Evolutionary conservation across 768 basidiomycete genomes (phyloP).

Genomic region (Leccinellum albellum): DNA sequence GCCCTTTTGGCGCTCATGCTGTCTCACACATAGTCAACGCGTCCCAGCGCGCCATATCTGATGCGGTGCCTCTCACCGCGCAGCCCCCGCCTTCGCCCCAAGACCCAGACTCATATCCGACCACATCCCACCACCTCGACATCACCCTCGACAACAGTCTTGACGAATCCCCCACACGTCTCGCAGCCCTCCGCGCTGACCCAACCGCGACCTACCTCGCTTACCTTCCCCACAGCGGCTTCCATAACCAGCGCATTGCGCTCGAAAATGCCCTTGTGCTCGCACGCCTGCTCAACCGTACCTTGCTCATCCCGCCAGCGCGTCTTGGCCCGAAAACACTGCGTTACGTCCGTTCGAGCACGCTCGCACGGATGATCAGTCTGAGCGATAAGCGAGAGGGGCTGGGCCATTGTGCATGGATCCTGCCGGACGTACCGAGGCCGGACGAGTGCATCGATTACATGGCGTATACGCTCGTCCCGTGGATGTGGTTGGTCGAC

Average conservation of each 20-base stretch:
- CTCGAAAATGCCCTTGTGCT: constrained; percentile 83
- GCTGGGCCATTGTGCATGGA: constrained; percentile 45
- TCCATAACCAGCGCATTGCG: constrained; percentile 84
- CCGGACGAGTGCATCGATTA: constrained; percentile 61
- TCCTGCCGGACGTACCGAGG: constrained; percentile 32
- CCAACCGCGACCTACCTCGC: constrained; percentile 50
- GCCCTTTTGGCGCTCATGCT: constrained; percentile 16
- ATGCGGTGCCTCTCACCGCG: neutral
- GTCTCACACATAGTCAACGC: constrained; percentile 13
- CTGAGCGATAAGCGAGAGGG: constrained; percentile 48
- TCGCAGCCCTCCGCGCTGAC: constrained; percentile 12
- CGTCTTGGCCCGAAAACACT: constrained; percentile 60
- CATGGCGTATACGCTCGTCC: constrained; percentile 55
- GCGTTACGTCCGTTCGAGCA: constrained; percentile 55
- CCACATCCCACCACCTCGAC: neutral
- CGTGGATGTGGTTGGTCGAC: constrained; percentile 72
- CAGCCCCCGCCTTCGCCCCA: neutral
- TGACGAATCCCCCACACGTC: constrained; percentile 20
- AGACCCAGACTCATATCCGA: neutral
- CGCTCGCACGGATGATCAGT: constrained; percentile 41
- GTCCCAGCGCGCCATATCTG: constrained; percentile 14
- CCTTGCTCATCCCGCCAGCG: constrained; percentile 73
- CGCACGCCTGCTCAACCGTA: constrained; percentile 66
- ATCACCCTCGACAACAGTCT: constrained; percentile 28
- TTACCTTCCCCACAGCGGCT: constrained; percentile 80